Conservation (phyloP, 2,329 filamentous ascomycete genomes). For the Fusarium anthophilum region DNA sequence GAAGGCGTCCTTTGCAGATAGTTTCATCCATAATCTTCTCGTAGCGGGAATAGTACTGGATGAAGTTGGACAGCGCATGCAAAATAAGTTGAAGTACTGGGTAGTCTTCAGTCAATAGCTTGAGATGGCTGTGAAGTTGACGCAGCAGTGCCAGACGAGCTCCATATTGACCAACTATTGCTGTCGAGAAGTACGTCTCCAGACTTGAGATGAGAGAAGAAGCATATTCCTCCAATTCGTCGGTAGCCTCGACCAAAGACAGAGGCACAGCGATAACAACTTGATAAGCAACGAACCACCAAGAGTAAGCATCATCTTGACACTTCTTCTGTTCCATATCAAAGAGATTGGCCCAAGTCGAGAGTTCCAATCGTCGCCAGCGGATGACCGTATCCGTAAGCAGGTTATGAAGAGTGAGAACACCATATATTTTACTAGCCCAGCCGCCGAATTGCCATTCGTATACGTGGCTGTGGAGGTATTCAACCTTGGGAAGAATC, state of each 20-base stretch:
- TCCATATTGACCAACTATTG: conserved; percentile 83
- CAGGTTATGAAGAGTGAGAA: conserved; percentile 75
- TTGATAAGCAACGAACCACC: conserved; percentile 98
- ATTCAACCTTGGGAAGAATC: conserved; percentile 86
- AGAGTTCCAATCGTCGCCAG: conserved; percentile 91
- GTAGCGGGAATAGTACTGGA: conserved; percentile 78
- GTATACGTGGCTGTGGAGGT: conserved; percentile 83
- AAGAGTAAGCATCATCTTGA: conserved; percentile 80
- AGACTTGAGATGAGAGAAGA: conserved; percentile 78
- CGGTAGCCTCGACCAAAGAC: conserved; percentile 66
- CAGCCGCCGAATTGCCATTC: conserved; percentile 93
- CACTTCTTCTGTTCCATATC: conserved; percentile 84
- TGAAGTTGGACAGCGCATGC: conserved; percentile 77
- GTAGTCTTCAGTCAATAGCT: conserved; percentile 68
- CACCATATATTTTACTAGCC: conserved; percentile 81
- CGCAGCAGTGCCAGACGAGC: conserved; percentile 76
- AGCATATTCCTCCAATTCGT: conserved; percentile 70
- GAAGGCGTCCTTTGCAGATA: conserved; percentile 72
- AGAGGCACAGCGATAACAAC: conserved; percentile 81
- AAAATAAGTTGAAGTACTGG: conserved; percentile 66
- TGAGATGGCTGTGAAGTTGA: conserved; percentile 72
- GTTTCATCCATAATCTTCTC: conserved; percentile 70
- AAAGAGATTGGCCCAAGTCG: conserved; percentile 90
- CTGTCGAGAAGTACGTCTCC: conserved; percentile 79
- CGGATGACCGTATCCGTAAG: conserved; percentile 83